These are phyloP conservation scores for Cutaneotrichosporon spelunceum DNA, from an alignment of 1,284 basidiomycete genomes.

Conservation along the genomic window DNA sequence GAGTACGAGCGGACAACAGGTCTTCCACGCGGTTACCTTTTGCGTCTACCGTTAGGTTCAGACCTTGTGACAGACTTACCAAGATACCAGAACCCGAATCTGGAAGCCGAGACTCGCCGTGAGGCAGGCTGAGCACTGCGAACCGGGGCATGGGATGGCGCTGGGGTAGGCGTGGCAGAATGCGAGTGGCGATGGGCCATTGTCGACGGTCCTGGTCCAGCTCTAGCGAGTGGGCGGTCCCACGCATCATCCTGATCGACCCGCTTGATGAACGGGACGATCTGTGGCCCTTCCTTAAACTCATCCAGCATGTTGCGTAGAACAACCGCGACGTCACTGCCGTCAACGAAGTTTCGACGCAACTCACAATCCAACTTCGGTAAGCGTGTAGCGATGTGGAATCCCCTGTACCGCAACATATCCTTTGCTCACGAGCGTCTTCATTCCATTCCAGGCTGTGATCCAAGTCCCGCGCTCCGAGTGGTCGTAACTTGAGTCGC, in stretches of 20 bases:
- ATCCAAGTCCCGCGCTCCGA: constrained; percentile 42
- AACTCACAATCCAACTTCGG: constrained; percentile 48
- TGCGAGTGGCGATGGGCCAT: background rate
- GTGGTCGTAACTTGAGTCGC: constrained; percentile 42
- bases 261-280: constrained; percentile 12
- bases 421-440: constrained; percentile 44
- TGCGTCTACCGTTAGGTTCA: constrained; percentile 24
- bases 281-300: constrained; percentile 30
- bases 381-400: constrained; percentile 46
- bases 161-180: background rate
- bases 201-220: background rate
- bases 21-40: constrained; percentile 28
- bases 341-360: background rate
- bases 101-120: constrained; percentile 10
- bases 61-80: constrained; percentile 25
- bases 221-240: background rate
- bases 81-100: constrained; percentile 50
- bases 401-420: constrained; percentile 46
- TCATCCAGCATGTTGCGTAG: constrained; percentile 38
- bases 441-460: constrained; percentile 49
- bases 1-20: constrained; percentile 31
- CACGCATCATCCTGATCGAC: background rate
- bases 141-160: background rate
- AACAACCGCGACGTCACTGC: constrained; percentile 39
- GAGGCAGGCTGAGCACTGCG: background rate